Percentiles rank a stretch among this genome's conserved stretches.
Evolutionary conservation across 2,329 filamentous ascomycete species (phyloP).

Genomic region (Aspergillus terreus): DNA sequence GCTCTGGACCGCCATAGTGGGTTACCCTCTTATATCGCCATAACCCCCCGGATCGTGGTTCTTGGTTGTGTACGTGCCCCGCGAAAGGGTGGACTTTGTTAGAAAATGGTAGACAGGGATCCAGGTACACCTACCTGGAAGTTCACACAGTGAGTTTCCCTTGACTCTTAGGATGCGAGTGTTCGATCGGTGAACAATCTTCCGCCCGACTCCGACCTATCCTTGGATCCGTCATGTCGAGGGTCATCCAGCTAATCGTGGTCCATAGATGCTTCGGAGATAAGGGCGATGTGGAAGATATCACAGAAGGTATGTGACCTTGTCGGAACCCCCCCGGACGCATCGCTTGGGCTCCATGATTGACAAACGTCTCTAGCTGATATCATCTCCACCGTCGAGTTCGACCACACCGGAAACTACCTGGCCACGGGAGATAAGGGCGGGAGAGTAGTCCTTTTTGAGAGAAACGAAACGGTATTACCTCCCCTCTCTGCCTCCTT

Average conservation of each 20-base stretch:
- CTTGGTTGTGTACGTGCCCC: constrained; percentile 17
- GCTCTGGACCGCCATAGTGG: not conserved
- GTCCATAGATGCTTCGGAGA: constrained; percentile 90
- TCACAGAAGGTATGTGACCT: constrained; percentile 73
- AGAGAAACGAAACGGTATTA: constrained; percentile 83
- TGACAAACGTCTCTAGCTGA: constrained; percentile 33
- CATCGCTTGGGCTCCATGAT: not conserved
- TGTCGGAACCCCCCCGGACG: not conserved
- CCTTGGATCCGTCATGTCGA: too few species aligned
- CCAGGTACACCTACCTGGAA: constrained; percentile 96
- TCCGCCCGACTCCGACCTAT: not conserved
- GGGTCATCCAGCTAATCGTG: constrained; percentile 3
- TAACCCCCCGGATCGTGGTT: constrained; percentile 6
- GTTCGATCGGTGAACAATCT: constrained; percentile 1
- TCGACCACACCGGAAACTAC: constrained; percentile 52
- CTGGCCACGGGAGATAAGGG: constrained; percentile 52
- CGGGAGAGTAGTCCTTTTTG: constrained; percentile 50
- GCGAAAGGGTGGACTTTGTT: constrained; percentile 44
- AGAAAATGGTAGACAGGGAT: constrained; percentile 90
- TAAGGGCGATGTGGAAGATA: constrained; percentile 98
- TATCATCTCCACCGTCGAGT: constrained; percentile 52
- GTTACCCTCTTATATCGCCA: not conserved
- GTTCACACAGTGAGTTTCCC: constrained; percentile 85
- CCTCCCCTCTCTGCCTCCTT: constrained; percentile 8
- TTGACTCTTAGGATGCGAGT: constrained; percentile 1